A percentile compares a stretch with the other conserved stretches of the same genome.
Evolutionary conservation across 768 basidiomycete genomes (phyloP).

Genomic region (Gloeophyllum trabeum): DNA sequence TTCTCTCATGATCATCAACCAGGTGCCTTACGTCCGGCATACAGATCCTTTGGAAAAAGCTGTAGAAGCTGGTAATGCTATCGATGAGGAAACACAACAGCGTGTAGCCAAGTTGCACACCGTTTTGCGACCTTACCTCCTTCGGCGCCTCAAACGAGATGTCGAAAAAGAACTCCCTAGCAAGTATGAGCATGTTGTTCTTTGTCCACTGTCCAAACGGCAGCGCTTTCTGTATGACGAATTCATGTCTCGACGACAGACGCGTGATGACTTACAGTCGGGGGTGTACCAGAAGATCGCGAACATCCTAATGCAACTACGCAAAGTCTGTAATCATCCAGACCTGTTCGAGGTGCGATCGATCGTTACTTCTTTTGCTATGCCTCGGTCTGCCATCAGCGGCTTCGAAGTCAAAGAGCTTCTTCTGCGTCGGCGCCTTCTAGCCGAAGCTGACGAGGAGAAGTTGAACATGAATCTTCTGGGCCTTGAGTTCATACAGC

Average conservation of each 20-base stretch:
- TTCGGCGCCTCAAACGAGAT: conserved; percentile 94
- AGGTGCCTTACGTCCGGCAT: background rate
- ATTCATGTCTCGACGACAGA: conserved; percentile 85
- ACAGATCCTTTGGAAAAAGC: conserved; percentile 89
- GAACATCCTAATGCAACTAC: conserved; percentile 95
- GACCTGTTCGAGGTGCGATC: conserved; percentile 88
- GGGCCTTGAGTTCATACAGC: conserved; percentile 49
- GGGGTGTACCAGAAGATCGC: conserved; percentile 84
- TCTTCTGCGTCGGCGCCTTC: conserved; percentile 64
- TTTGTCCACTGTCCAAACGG: conserved; percentile 82
- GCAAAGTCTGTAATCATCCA: conserved; percentile 94
- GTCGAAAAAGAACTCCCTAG: conserved; percentile 93
- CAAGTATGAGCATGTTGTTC: conserved; percentile 84
- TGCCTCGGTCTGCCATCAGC: conserved; percentile 63
- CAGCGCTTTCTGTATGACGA: conserved; percentile 96
- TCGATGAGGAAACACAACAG: conserved; percentile 78
- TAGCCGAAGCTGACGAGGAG: conserved; percentile 43
- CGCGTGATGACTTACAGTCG: conserved; percentile 69
- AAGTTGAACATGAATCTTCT: conserved; percentile 49
- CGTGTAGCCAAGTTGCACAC: conserved; percentile 84
- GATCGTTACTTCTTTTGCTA: conserved; percentile 65
- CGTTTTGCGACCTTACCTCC: conserved; percentile 91
- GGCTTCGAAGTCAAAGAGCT: conserved; percentile 84
- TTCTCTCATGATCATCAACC: background rate
- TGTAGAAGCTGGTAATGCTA: conserved; percentile 67